A percentile compares a stretch with the other conserved stretches of the same genome.
These are phyloP conservation scores for Luffa acutangula DNA, from an alignment of 306 rosid genomes.

Conservation along the genomic window DNA sequence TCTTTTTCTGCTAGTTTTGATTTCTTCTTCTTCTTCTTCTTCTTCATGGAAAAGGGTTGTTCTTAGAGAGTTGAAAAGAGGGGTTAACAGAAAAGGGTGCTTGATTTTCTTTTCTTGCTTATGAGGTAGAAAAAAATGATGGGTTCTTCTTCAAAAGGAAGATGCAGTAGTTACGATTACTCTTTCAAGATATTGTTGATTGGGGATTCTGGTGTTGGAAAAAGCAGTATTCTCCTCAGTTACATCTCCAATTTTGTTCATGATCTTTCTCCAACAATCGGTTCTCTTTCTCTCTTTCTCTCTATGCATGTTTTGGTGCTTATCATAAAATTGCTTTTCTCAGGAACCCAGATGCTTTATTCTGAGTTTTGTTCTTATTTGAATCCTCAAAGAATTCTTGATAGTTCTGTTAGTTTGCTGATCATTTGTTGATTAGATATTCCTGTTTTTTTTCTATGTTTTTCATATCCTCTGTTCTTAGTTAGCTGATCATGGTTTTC, in stretches of 20 bases:
- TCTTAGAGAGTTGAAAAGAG: neutral
- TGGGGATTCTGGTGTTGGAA: conserved; percentile 98
- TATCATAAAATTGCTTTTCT: neutral
- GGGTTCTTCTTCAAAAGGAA: conserved; percentile 53
- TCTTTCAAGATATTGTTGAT: conserved; percentile 77
- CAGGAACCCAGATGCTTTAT: neutral
- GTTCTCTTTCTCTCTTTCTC: conserved; percentile 20
- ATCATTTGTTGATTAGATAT: neutral
- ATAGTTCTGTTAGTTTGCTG: neutral
- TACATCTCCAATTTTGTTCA: conserved; percentile 62
- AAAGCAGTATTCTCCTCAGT: conserved; percentile 84
- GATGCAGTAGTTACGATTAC: conserved; percentile 50
- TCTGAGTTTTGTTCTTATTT: neutral
- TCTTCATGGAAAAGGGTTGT: neutral
- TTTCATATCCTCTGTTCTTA: neutral
- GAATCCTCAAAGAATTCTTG: neutral
- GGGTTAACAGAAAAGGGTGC: neutral
- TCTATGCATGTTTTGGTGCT: neutral
- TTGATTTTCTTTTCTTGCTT: neutral
- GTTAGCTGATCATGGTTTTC: neutral
- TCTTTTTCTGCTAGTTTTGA: neutral
- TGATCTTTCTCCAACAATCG: conserved; percentile 74
- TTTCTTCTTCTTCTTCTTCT: neutral
- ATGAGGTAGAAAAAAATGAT: conserved; percentile 15
- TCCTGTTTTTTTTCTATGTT: neutral